Base-by-base conservation (phyloP, 257 asterid species). In the Capsicum baccatum region DNA sequence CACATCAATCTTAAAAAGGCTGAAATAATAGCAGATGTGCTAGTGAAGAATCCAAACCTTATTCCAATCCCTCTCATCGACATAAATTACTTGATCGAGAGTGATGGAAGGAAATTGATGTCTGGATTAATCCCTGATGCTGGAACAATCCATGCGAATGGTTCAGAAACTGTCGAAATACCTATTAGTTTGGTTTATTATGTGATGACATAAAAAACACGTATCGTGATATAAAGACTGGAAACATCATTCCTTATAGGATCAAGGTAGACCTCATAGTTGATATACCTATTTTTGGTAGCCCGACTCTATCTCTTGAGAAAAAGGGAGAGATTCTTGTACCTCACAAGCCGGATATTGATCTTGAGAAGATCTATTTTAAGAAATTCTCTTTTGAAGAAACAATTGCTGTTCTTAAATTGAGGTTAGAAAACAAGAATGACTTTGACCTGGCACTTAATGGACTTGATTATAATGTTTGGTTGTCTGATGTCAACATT, bases 121-220 rank as follows among this genome's bases (percentile, higher is more conserved):
- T 95, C 99, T 6, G 99, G 99, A 14, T 83, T 94, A 89, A 94
- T 95, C 80, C 99, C 99, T 0, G 99, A 95, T 89, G 96, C 99
- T 1, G 99, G 99, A 59, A 95, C 99, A 0, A 94, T 95, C 21
- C 98, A 91, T 17, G 97, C 96, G 8, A 95, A 92, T 85, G 94
- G 98, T 81, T 94, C 97, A 0, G 97, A 95, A 92, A 95, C 97
- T 66, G 93, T 95, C 9, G 91, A 91, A 87, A 93, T 95, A 69
- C 99, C 98, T 0, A 12, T 94, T 14, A 86, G 89, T 74, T 83
- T 95, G 86, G 83, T 94, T 55, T 95, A 87, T 19, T 97, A 93
- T 81, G 87, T 19, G 97, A 93, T 81, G 98, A 95, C 85, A 93
- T 95, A 62, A 95, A 91, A 89, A 91, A 16, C 90, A 95, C 95